phyloP scores from a whole-genome alignment of 2,329 filamentous ascomycete genomes.

The Zymoseptoria passerinii region DNA sequence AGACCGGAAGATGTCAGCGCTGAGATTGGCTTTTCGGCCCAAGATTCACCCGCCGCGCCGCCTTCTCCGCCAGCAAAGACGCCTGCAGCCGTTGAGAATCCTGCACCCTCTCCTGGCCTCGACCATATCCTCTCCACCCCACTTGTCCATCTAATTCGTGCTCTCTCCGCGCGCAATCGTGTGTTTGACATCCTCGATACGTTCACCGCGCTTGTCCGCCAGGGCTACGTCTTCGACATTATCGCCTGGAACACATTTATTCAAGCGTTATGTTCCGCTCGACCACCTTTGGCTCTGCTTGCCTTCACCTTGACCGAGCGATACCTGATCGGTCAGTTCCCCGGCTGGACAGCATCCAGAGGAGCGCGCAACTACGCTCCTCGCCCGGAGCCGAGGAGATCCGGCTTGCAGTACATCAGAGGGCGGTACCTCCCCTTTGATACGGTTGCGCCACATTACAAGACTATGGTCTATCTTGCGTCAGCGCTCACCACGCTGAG shows the following conservation, averaged over 20 bases:
- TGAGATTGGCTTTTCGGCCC: slow-evolving; percentile 11
- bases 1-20: neutral
- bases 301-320: slow-evolving; percentile 70
- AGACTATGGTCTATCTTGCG: slow-evolving; percentile 37
- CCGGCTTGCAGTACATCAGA: slow-evolving; percentile 23
- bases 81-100: neutral
- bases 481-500: slow-evolving; percentile 30
- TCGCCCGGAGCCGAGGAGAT: neutral
- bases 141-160: slow-evolving; percentile 45
- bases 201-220: slow-evolving; percentile 48
- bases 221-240: slow-evolving; percentile 67
- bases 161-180: slow-evolving; percentile 46
- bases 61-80: neutral
- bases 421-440: slow-evolving; percentile 19
- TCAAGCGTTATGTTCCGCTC: slow-evolving; percentile 53
- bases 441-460: slow-evolving; percentile 34
- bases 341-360: slow-evolving; percentile 52
- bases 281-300: slow-evolving; percentile 43
- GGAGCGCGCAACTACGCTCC: neutral
- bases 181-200: slow-evolving; percentile 30
- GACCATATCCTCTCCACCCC: slow-evolving; percentile 37
- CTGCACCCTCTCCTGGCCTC: slow-evolving; percentile 8
- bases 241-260: slow-evolving; percentile 70
- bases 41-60: neutral
- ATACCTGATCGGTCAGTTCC: slow-evolving; percentile 69